A percentile compares a stretch with the other conserved stretches of the same genome.
phyloP scores from a whole-genome alignment of 2,329 filamentous ascomycete species.

The Coniella vitis region DNA sequence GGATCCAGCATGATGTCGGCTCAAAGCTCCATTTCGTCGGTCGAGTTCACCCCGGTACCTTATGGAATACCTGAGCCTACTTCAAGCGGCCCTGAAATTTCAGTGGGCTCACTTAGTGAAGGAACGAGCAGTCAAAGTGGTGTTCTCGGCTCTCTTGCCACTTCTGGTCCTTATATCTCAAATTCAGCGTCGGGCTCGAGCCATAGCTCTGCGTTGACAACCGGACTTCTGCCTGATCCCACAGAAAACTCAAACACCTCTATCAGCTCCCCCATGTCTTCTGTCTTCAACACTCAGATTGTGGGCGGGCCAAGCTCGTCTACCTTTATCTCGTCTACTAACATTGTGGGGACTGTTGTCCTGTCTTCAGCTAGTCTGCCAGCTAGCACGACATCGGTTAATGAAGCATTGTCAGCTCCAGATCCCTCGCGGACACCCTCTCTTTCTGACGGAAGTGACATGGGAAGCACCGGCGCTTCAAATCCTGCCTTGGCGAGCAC shows the following conservation, averaged over 20 bases:
- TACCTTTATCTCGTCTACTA: too few species aligned
- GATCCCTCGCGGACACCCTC: neutral
- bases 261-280: neutral
- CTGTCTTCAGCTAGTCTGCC: neutral
- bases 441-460: neutral
- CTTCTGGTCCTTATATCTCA: neutral
- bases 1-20: constrained; percentile 3
- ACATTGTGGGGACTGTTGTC: too few species aligned
- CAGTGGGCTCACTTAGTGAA: neutral
- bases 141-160: neutral
- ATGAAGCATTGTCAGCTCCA: neutral
- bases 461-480: neutral
- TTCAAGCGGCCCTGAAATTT: neutral
- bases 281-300: neutral
- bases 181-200: neutral
- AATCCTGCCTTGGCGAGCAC: constrained; percentile 4
- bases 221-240: neutral
- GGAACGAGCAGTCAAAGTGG: too few species aligned
- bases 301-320: neutral
- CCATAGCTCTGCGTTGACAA: neutral
- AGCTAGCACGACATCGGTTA: neutral
- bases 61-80: neutral
- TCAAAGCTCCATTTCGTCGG: neutral
- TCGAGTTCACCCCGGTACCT: neutral
- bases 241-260: neutral